Base-by-base conservation (phyloP, 768 basidiomycete species). In the Amanita thiersii region DNA sequence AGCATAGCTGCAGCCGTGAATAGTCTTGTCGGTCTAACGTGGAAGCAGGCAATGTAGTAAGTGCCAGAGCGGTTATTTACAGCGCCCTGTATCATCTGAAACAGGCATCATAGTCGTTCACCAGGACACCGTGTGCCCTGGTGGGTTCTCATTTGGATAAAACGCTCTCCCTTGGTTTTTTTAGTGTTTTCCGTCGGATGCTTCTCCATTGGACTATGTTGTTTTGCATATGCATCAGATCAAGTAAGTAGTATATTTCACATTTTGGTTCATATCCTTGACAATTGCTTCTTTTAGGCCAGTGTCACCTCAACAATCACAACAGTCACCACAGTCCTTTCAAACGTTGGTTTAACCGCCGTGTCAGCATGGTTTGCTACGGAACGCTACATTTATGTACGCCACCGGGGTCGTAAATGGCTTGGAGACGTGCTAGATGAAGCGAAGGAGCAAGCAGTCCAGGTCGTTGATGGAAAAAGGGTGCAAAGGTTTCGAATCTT, bases 101-200 rank as follows among this genome's bases (percentile, higher is more conserved):
- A n/a, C n/a, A n/a, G 14, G 28, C 20, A 19, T 29, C 42, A 39
- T 37, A 84, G 82, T 55, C 82, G 82, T 40, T 83, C 81, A 26
- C 83, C 82, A 15, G 77, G 79, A 6, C 75, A 85, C 56, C 76
- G 79, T 40, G 81, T 84, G 31, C 82, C 83, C 1, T 84, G 82
- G 82, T 85, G 83, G 81, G 81, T 85, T 31, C 60, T 84, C 42
- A 87, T 88, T 50, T 89, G 84, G 86, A 88, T 88, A 63, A 88
- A 87, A 55, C 69, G 85, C 25, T 85, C 84, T 4, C 86, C 86
- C 11, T 68, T 89, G 23, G 81, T 87, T 47, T 86, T 88, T 63
- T 73, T 88, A 33, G 85, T 88, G 45, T 68, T 88, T 56, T 86
- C 86, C 39, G 84, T 88, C 33, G 82, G 83, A 28, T 83, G 81